These are phyloP conservation scores for Symbiodinium natans DNA, from an alignment of 73 alveolate species.

Conservation along the genomic window DNA sequence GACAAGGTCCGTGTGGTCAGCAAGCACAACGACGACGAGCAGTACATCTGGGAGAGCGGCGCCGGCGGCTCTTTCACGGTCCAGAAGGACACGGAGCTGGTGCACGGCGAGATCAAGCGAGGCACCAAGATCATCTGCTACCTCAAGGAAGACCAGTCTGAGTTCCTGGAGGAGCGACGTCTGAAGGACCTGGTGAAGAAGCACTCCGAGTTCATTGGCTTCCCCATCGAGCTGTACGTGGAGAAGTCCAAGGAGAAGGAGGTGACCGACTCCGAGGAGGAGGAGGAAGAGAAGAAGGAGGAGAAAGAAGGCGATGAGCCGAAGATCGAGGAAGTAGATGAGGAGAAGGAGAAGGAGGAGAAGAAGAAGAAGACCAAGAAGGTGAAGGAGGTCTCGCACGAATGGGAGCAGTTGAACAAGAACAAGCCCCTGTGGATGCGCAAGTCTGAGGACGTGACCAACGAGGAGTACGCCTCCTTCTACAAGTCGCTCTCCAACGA, in stretches of 20 bases:
- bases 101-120: slow-evolving; percentile 97
- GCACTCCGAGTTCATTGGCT: slow-evolving; percentile 98
- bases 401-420: slow-evolving; percentile 95
- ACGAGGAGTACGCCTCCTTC: slow-evolving; percentile 99
- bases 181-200: slow-evolving; percentile 97
- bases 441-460: slow-evolving; percentile 99
- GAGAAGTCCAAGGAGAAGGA: slow-evolving; percentile 97
- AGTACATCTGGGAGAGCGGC: slow-evolving; percentile 99
- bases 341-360: not conserved
- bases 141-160: slow-evolving; percentile 99
- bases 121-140: slow-evolving; percentile 96
- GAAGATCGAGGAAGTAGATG: slow-evolving; percentile 95
- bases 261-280: slow-evolving; percentile 96
- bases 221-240: slow-evolving; percentile 95
- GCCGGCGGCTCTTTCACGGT: slow-evolving; percentile 99
- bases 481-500: slow-evolving; percentile 99
- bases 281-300: slow-evolving; percentile 95
- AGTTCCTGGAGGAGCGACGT: slow-evolving; percentile 97
- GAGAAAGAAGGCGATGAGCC: slow-evolving; percentile 96
- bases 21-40: slow-evolving; percentile 98
- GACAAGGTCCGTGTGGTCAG: slow-evolving; percentile 99
- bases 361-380: too few relatives aligned
- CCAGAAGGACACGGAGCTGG: slow-evolving; percentile 97
- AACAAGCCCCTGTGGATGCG: slow-evolving; percentile 99
- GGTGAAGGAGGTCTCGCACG: slow-evolving; percentile 98